Base-by-base conservation (phyloP, 2,329 filamentous ascomycete genomes). In the Tothia fuscella region DNA sequence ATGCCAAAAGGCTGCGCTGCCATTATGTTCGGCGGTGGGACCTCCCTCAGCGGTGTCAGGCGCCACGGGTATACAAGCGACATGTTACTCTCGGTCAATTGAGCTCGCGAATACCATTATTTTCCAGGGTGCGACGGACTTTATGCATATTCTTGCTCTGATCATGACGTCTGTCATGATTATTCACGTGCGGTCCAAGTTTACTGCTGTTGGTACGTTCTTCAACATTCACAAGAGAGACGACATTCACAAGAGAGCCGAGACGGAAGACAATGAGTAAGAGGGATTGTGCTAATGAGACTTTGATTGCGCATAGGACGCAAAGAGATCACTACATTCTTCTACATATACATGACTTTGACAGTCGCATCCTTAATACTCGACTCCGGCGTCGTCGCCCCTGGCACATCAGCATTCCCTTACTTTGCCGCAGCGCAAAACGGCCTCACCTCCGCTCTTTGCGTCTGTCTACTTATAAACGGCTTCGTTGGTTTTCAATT, bases 51-150 rank as follows among this genome's bases (percentile, higher is more conserved):
- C 72, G 25, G 76, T 86, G 49, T 73, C 76, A 17, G 74, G 71
- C 50, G 72, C 74, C 44, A 74, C 80, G 10, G 84, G 87, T 51
- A 91, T 95, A 50, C 81, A 94, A 60, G 78, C 91, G 44, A 76
- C 79, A 56, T 98, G 91, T 70, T 96, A 89, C 66, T 84, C 91
- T 46, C 80, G 91, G 46, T 93, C 91, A 55, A 89, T 98, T 61
- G 88, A 95, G 63, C 65, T 96, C 51, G 91, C 88, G 51, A 98
- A 98, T 66, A 98, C 91, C 30, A 89, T 96, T 66, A 98, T 98
- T 56, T 98, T 98, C 60, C 80, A 96, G 65, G 85, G 80, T 56
- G 91, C 88, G 21, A 79, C 87, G 17, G 85, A 84, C 47, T 87
- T 89, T 56, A 84, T 91, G 66, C 91, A 98, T 63, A 96, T 98